These are phyloP conservation scores for Lactifluus piperatus DNA, from an alignment of 768 basidiomycete species.

Conservation along the genomic window DNA sequence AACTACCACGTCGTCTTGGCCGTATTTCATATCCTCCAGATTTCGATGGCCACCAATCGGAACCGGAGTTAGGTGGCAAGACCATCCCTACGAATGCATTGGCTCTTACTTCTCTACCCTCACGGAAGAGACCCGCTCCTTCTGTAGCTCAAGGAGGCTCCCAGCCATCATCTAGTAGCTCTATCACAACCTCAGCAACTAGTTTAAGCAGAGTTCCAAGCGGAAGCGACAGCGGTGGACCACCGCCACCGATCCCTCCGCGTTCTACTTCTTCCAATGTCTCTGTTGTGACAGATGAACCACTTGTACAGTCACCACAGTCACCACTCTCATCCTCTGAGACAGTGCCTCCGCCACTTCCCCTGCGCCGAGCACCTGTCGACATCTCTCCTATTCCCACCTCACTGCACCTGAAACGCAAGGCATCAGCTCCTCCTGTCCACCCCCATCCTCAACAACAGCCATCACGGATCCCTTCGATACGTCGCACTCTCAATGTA, in stretches of 20 bases:
- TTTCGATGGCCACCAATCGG: not conserved
- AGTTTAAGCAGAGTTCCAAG: not conserved
- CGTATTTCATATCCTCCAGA: slow-evolving; percentile 10
- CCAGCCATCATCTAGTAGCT: not conserved
- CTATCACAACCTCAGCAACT: not conserved
- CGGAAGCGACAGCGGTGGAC: slow-evolving; percentile 4
- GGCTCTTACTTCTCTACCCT: not conserved
- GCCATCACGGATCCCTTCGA: not conserved
- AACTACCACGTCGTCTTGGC: slow-evolving; percentile 6
- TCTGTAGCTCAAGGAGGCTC: not conserved
- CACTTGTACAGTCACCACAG: slow-evolving; percentile 1
- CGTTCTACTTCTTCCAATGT: not conserved
- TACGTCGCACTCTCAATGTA: not conserved
- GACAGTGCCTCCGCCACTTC: slow-evolving; percentile 3
- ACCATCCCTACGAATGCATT: not conserved
- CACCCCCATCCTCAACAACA: not conserved
- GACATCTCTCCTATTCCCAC: not conserved
- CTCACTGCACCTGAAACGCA: not conserved
- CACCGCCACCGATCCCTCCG: slow-evolving; percentile 5
- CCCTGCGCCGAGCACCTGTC: not conserved
- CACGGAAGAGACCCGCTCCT: not conserved
- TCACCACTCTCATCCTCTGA: slow-evolving; percentile 3
- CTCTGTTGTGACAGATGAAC: not conserved
- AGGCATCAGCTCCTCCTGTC: slow-evolving; percentile 2
- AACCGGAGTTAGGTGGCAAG: not conserved